phyloP scores from a whole-genome alignment of 1,284 basidiomycete genomes.

The Hemileia vastatrix region DNA sequence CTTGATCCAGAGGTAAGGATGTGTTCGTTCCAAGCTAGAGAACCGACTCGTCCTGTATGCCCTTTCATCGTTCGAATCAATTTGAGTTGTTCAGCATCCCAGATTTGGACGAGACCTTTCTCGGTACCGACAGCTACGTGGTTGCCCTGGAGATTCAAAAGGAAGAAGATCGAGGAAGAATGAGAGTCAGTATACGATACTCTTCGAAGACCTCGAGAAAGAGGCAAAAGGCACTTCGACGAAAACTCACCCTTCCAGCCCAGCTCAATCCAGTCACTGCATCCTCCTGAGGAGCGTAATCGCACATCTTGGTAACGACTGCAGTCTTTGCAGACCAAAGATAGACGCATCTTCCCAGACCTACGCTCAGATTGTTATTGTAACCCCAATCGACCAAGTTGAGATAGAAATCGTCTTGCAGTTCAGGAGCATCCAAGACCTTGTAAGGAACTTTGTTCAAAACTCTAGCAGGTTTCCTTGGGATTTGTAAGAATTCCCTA shows the following conservation, averaged over 20 bases:
- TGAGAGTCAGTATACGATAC: neutral
- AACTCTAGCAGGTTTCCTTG: conserved; percentile 65
- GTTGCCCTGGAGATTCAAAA: conserved; percentile 60
- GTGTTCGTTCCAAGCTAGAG: conserved; percentile 84
- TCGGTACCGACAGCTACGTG: conserved; percentile 86
- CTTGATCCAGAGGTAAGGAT: conserved; percentile 86
- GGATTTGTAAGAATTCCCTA: conserved; percentile 71
- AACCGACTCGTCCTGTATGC: conserved; percentile 77
- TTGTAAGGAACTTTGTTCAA: conserved; percentile 94
- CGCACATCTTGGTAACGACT: conserved; percentile 80
- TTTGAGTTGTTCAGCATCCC: conserved; percentile 73
- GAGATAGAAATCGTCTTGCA: conserved; percentile 90
- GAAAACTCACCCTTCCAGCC: conserved; percentile 65
- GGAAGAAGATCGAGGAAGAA: neutral
- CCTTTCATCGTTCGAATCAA: conserved; percentile 70
- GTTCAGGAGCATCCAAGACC: conserved; percentile 90
- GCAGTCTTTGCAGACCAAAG: conserved; percentile 93
- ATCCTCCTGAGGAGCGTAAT: conserved; percentile 53
- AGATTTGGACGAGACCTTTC: conserved; percentile 77
- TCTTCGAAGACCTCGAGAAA: neutral
- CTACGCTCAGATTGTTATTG: conserved; percentile 87
- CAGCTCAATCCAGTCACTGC: conserved; percentile 77
- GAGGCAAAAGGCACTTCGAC: conserved; percentile 2
- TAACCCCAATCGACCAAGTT: conserved; percentile 98
- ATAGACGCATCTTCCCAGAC: conserved; percentile 82